phyloP scores from a whole-genome alignment of 2,329 filamentous ascomycete genomes.

The Alternaria angustiovoidea region DNA sequence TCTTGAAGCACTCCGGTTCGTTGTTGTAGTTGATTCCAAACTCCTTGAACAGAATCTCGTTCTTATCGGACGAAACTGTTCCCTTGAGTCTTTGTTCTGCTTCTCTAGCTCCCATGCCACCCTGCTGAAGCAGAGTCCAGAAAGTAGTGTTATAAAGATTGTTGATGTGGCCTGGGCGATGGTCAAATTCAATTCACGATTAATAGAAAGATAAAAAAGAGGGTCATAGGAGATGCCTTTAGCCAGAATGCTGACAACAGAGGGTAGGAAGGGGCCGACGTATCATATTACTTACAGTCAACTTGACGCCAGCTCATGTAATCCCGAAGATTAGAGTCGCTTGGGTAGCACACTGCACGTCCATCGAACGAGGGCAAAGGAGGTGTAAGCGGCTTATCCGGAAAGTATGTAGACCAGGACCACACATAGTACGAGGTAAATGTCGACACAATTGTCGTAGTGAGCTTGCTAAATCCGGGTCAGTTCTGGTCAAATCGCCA shows the following conservation, averaged over 20 bases:
- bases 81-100: slow-evolving; percentile 85
- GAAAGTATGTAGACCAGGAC: slow-evolving; percentile 80
- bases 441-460: slow-evolving; percentile 88
- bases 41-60: slow-evolving; percentile 89
- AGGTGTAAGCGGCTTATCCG: slow-evolving; percentile 71
- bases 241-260: neutral
- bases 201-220: neutral
- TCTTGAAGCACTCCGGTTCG: slow-evolving; percentile 89
- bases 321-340: slow-evolving; percentile 81
- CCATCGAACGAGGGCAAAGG: slow-evolving; percentile 93
- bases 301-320: slow-evolving; percentile 98
- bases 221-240: neutral
- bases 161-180: slow-evolving; percentile 82
- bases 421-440: slow-evolving; percentile 92
- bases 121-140: slow-evolving; percentile 84
- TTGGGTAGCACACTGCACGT: slow-evolving; percentile 88
- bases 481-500: slow-evolving; percentile 16
- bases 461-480: slow-evolving; percentile 73
- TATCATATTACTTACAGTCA: slow-evolving; percentile 72
- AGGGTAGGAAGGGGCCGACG: neutral
- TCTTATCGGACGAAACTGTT: slow-evolving; percentile 85
- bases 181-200: neutral
- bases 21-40: slow-evolving; percentile 99
- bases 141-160: slow-evolving; percentile 98
- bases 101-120: slow-evolving; percentile 76